phyloP scores from a whole-genome alignment of 2,329 filamentous ascomycete genomes.

The Coniella lustricola region DNA sequence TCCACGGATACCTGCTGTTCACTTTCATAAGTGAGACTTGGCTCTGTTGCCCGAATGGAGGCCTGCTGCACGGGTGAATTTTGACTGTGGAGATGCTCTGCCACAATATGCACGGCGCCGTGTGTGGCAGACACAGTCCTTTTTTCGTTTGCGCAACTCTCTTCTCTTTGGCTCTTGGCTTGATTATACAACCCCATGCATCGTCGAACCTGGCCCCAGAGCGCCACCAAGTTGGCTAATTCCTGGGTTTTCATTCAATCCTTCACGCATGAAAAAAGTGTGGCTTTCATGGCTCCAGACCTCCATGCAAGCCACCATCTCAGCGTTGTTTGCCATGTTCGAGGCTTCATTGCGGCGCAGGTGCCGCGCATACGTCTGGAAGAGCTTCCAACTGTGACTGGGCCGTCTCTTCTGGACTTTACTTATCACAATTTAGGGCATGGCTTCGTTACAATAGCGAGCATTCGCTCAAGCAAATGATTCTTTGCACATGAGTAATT shows the following conservation, averaged over 20 bases:
- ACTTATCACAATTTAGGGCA: too few relatives aligned
- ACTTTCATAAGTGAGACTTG: slow-evolving; percentile 2
- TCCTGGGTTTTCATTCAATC: not conserved
- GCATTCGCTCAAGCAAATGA: too few relatives aligned
- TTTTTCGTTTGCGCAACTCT: slow-evolving; percentile 14
- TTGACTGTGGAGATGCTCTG: not conserved
- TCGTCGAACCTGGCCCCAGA: not conserved
- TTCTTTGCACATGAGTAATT: too few relatives aligned
- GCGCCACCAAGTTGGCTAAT: too few relatives aligned
- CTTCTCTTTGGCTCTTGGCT: not conserved
- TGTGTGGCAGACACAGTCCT: slow-evolving; percentile 1
- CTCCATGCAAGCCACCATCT: not conserved
- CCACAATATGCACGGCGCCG: slow-evolving; percentile 8
- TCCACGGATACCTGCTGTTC: slow-evolving; percentile 9
- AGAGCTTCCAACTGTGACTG: too few relatives aligned
- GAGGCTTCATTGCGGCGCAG: not conserved
- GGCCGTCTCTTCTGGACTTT: too few relatives aligned
- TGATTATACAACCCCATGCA: not conserved
- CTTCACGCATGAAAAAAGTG: too few relatives aligned
- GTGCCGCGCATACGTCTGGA: not conserved
- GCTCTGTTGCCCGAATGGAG: not conserved
- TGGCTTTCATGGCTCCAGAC: not conserved
- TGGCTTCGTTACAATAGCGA: too few relatives aligned
- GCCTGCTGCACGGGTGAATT: not conserved
- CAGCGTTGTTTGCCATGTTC: not conserved